Conservation (phyloP, 495 filamentous ascomycete genomes). For the Physcia stellaris region DNA sequence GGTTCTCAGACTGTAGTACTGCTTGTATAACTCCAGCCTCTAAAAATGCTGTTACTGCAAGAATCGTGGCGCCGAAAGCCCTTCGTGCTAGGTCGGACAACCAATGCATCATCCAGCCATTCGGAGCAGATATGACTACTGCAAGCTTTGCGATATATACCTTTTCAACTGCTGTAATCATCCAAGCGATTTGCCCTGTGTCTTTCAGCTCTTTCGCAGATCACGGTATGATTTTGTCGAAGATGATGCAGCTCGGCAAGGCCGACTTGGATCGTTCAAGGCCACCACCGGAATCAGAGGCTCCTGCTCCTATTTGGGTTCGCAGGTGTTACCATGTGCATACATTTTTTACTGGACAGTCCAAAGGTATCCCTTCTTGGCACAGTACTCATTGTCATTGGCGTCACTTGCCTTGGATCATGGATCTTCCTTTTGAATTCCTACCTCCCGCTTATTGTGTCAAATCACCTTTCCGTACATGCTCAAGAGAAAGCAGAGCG, state of each 20-base stretch:
- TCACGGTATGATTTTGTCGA: constrained; percentile 82
- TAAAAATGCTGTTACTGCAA: constrained; percentile 28
- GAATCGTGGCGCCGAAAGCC: constrained; percentile 19
- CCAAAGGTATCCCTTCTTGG: constrained; percentile 72
- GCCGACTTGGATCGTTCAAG: no score
- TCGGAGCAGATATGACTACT: constrained; percentile 83
- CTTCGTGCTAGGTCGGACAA: constrained; percentile 6
- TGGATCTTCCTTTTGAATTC: constrained; percentile 79
- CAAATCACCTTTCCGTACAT: constrained; percentile 48
- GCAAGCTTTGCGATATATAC: constrained; percentile 98
- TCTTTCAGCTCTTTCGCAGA: constrained; percentile 94
- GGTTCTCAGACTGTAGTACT: constrained; percentile 56
- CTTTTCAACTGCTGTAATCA: constrained; percentile 77
- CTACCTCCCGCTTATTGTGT: constrained; percentile 67
- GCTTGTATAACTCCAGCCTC: constrained; percentile 65
- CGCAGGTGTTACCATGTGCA: constrained; percentile 64
- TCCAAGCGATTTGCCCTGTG: constrained; percentile 82
- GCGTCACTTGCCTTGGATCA: constrained; percentile 79
- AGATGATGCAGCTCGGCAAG: no score
- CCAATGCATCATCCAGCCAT: constrained; percentile 71
- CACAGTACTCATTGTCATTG: constrained; percentile 69
- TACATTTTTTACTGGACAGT: constrained; percentile 72
- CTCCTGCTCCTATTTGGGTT: constrained; percentile 75
- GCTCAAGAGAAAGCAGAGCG: constrained; percentile 7
- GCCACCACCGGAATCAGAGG: no score